These are phyloP conservation scores for Aspergillus sp. DNA, from an alignment of 2,329 filamentous ascomycete species.

Conservation along the genomic window DNA sequence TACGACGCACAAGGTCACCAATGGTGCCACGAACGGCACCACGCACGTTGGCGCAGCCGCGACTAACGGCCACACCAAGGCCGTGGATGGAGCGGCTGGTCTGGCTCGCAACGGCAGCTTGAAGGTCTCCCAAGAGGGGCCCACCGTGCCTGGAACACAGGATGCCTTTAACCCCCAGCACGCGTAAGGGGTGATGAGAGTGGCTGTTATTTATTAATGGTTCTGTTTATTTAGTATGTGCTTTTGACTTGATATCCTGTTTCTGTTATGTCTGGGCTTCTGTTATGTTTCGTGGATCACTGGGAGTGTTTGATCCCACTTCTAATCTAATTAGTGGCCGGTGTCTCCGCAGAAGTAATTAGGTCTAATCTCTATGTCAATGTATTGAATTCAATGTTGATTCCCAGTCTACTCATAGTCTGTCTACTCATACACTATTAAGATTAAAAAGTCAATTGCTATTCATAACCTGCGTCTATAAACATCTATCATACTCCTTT, in stretches of 20 bases:
- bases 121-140: constrained; percentile 3
- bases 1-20: constrained; percentile 9
- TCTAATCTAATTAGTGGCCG: too few relatives aligned
- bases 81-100: constrained; percentile 31
- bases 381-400: too few relatives aligned
- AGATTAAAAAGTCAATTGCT: not conserved
- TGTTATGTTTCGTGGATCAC: constrained; percentile 1
- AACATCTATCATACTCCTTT: constrained; percentile 5
- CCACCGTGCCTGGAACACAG: constrained; percentile 13
- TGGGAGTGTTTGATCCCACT: too few relatives aligned
- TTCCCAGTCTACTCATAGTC: too few relatives aligned
- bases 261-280: constrained; percentile 2
- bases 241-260: constrained; percentile 7
- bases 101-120: constrained; percentile 22
- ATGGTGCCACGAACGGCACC: constrained; percentile 11
- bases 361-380: not conserved
- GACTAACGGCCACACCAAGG: constrained; percentile 12
- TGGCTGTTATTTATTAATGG: not conserved
- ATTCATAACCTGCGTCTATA: constrained; percentile 2
- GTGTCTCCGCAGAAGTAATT: not conserved
- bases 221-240: not conserved
- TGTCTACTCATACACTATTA: not conserved
- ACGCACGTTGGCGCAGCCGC: not conserved
- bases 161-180: constrained; percentile 23
- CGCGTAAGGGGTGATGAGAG: constrained; percentile 8